Base-by-base conservation (phyloP, 140 eudicot genomes). In the Flaveria floridana region DNA sequence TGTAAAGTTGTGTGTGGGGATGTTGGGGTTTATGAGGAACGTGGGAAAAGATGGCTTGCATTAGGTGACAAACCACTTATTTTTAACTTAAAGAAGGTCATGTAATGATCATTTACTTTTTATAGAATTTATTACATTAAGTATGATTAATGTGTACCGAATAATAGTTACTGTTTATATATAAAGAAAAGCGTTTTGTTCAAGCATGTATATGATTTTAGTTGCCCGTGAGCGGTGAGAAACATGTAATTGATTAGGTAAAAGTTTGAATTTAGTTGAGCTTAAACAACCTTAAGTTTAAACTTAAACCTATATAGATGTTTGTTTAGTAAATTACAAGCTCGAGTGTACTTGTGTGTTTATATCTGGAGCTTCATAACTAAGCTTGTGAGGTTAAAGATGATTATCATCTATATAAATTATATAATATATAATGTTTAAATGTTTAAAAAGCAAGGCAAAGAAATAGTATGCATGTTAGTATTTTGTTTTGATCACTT, bases 41-140 rank as follows among this genome's bases (percentile, higher is more conserved):
- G 73, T 69, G 96, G 88, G 20, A 87, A 70, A 79, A 89, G 68
- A 70, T 91, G 92, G 91, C 88, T 91, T 79, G 97, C 87, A 21
- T 57, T 91, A 59, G 79, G 37, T 79, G 87, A 79, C 82, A 77
- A 79, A 15, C 92, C 96, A 19, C 78, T 85, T 82, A 34, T 78
- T 48, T 80, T 91, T 30, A 59, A 26, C 65, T 89, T 92, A 48
- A 89, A 76, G 65, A 87, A 75, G 78, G 91, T 23, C 25, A 23
- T 66, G 77, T 65, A 23, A 65, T 75, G 57, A 37, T 82, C 10
- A 61, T 28, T 26, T 53, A 23, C 25, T 18, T 7, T 16, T 25
- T 26, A 50, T 50, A 59, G 3, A 25, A 7, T n/a, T 2, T 64
- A 48, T 64, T 30, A 64, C 19, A 64, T 28, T 14, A 28, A 26